Evolutionary conservation across 2,329 filamentous ascomycete genomes (phyloP), one percentile per base, ranked within the genome.

Genomic region (Botryosphaeria dothidea): DNA sequence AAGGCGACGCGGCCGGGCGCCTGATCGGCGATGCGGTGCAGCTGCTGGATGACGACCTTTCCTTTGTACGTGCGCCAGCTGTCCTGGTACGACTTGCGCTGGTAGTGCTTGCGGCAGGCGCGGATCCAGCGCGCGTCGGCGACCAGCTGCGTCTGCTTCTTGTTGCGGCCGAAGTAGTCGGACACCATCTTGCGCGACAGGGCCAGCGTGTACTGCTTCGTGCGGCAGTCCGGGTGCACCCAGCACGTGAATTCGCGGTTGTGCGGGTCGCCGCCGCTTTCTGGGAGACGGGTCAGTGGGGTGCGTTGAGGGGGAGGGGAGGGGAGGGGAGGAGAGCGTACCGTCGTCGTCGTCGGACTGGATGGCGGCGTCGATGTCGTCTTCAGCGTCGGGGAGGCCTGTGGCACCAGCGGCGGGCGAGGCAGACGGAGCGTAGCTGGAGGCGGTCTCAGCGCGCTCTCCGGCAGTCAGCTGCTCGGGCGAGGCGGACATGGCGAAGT

Each of bases 91-190:
- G 75, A 76, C 1, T 73, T 72, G n/a, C 76, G 75, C 71, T 78
- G 76, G 63, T 78, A 78, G 65, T 78, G 76, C 67, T 78, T 78
- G 58, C 76, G 74, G 63, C 76, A 78, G 63, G 75, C 74, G 0
- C 77, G 67, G 1, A 76, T 74, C 75, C 76, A 78, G n/a, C 45
- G 34, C 4, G 1, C 1, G 21, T 69, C 62, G 0, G 62, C 68
- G 38, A 78, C 71, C 34, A 69, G 54, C 0, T 73, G 75, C 64
- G 75, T 77, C 9, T 72, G 70, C 45, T 23, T 25, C 54, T 78
- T 78, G 73, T 78, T 78, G 63, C 76, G 71, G 48, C 76, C 76
- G 56, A 78, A 78, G 66, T 77, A 75, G 58, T 78, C 72, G 3
- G 75, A 78, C 49, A 78, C 77, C 34, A 76, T 74, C 64, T 78